Evolutionary conservation across 306 rosid genomes (phyloP).

Genomic region (Morella rubra): DNA sequence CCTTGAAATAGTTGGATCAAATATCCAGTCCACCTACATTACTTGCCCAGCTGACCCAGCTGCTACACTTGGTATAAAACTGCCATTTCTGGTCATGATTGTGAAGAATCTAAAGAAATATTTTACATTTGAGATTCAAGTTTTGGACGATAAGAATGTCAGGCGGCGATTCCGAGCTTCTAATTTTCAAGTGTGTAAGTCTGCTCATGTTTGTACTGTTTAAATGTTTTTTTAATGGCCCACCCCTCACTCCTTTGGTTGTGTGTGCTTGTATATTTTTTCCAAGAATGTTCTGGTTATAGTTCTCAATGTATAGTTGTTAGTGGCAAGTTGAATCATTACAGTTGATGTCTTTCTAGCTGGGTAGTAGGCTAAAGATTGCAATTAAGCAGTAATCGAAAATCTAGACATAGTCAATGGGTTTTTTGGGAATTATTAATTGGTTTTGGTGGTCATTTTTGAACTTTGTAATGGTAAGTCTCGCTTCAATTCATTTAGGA

Average conservation of each 20-base stretch:
- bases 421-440: background rate
- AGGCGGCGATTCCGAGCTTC: constrained; percentile 92
- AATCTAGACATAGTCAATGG: background rate
- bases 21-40: constrained; percentile 85
- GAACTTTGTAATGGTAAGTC: background rate
- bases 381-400: background rate
- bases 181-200: constrained; percentile 99
- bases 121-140: constrained; percentile 95
- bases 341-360: background rate
- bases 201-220: constrained; percentile 51
- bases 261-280: background rate
- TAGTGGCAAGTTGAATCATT: background rate
- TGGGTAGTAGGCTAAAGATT: background rate
- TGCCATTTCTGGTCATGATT: constrained; percentile 84
- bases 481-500: background rate
- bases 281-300: constrained; percentile 9
- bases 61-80: constrained; percentile 92
- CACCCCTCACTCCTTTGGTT: constrained; percentile 1
- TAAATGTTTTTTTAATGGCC: constrained; percentile 14
- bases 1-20: constrained; percentile 87
- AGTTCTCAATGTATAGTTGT: background rate
- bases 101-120: constrained; percentile 91
- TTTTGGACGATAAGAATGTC: constrained; percentile 92
- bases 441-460: background rate
- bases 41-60: constrained; percentile 97